Conservation (phyloP, 2,329 filamentous ascomycete genomes). For the Pyrenochaeta sp. region DNA sequence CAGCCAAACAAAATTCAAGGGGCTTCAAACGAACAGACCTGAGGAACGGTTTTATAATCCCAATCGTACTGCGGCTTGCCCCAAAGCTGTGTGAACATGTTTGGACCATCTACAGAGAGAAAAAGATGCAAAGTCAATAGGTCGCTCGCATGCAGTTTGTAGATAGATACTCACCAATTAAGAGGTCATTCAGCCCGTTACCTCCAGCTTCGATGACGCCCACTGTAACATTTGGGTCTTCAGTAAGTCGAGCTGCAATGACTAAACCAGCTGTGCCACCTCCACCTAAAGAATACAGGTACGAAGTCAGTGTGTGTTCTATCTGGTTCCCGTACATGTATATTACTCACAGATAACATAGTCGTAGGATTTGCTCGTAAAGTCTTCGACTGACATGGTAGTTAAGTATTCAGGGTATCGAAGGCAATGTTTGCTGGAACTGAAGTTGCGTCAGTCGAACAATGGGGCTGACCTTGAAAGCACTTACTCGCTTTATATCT, state of each 20-base stretch:
- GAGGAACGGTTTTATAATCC: slow-evolving; percentile 40
- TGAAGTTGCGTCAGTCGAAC: neutral
- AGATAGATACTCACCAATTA: slow-evolving; percentile 16
- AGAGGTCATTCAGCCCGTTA: slow-evolving; percentile 34
- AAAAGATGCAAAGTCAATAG: too few relatives aligned
- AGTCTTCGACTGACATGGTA: slow-evolving; percentile 34
- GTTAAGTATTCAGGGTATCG: neutral
- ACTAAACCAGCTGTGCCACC: slow-evolving; percentile 43
- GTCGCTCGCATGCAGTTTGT: too few relatives aligned
- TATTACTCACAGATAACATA: slow-evolving; percentile 9
- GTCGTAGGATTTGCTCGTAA: slow-evolving; percentile 35
- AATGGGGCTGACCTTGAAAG: neutral
- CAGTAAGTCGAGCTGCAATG: slow-evolving; percentile 37
- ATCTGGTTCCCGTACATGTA: too few relatives aligned
- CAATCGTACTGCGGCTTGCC: slow-evolving; percentile 45
- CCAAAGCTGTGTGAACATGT: slow-evolving; percentile 32
- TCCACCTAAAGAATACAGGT: slow-evolving; percentile 11
- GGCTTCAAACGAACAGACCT: slow-evolving; percentile 17
- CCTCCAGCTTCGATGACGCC: slow-evolving; percentile 40
- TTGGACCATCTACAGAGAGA: slow-evolving; percentile 23
- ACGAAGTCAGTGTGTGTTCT: neutral
- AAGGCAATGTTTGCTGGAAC: neutral
- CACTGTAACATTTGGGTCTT: slow-evolving; percentile 37
- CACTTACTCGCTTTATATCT: too few relatives aligned
- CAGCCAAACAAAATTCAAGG: neutral